phyloP scores from a whole-genome alignment of 208 protist genomes.

The Crithidia mellificae region DNA sequence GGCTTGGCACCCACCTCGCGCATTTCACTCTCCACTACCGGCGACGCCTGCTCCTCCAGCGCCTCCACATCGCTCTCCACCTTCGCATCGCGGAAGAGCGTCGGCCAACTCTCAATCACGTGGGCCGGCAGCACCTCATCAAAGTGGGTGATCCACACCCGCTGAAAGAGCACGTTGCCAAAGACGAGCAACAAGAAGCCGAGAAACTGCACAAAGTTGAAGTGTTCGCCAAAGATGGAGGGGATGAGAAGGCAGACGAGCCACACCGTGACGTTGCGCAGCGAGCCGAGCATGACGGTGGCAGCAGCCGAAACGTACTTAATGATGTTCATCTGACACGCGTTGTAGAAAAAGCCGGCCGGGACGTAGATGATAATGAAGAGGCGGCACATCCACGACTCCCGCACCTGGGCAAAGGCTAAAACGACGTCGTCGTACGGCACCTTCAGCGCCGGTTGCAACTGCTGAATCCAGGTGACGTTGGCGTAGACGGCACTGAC shows the following conservation, averaged over 20 bases:
- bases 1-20: not conserved
- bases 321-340: constrained; percentile 64
- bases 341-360: constrained; percentile 67
- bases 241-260: constrained; percentile 58
- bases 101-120: constrained; percentile 38
- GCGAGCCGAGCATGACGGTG: constrained; percentile 70
- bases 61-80: not conserved
- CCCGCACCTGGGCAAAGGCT: constrained; percentile 58
- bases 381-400: constrained; percentile 43
- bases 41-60: not conserved
- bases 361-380: constrained; percentile 52
- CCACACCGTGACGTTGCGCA: constrained; percentile 78
- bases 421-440: constrained; percentile 73
- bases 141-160: constrained; percentile 45
- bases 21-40: constrained; percentile 15
- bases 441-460: constrained; percentile 36
- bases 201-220: constrained; percentile 65
- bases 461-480: constrained; percentile 29
- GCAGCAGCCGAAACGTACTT: constrained; percentile 72
- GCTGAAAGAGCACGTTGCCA: constrained; percentile 74
- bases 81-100: constrained; percentile 34
- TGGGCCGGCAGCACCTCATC: constrained; percentile 42
- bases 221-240: constrained; percentile 63
- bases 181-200: constrained; percentile 63
- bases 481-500: constrained; percentile 16